These are phyloP conservation scores for Globisporangium spiculum DNA, from an alignment of 352 stramenopile genomes.

Conservation along the genomic window DNA sequence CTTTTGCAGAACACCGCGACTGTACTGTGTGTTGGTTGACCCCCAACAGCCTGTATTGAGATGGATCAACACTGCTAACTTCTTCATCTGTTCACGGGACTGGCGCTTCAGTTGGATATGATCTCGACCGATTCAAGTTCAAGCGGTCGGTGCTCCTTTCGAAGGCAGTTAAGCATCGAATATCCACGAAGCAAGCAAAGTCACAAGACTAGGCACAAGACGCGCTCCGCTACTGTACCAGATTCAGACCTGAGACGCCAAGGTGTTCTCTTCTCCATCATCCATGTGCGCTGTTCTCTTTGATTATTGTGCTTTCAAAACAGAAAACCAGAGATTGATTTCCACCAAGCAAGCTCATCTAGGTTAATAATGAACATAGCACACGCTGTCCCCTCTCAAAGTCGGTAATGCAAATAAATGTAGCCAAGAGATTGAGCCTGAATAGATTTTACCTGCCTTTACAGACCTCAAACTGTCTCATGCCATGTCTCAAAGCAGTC, in stretches of 20 bases:
- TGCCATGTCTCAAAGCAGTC: background rate
- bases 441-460: background rate
- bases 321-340: too few relatives aligned
- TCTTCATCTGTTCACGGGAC: background rate
- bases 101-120: background rate
- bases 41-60: too few relatives aligned
- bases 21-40: too few relatives aligned
- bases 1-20: too few relatives aligned
- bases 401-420: conserved; percentile 2
- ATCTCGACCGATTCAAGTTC: background rate
- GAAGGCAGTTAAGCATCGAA: background rate
- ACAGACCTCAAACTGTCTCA: background rate
- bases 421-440: background rate
- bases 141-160: background rate
- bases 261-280: background rate
- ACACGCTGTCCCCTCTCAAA: background rate
- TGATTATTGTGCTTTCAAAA: too few relatives aligned
- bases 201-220: background rate
- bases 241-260: background rate
- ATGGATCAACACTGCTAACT: too few relatives aligned
- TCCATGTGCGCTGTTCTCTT: background rate
- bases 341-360: background rate
- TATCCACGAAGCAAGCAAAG: background rate
- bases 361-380: background rate
- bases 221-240: background rate